Percentiles rank a stretch among this genome's conserved stretches.
Conservation (phyloP, 2,329 filamentous ascomycete genomes). For the Basipetospora chlamydospora region DNA sequence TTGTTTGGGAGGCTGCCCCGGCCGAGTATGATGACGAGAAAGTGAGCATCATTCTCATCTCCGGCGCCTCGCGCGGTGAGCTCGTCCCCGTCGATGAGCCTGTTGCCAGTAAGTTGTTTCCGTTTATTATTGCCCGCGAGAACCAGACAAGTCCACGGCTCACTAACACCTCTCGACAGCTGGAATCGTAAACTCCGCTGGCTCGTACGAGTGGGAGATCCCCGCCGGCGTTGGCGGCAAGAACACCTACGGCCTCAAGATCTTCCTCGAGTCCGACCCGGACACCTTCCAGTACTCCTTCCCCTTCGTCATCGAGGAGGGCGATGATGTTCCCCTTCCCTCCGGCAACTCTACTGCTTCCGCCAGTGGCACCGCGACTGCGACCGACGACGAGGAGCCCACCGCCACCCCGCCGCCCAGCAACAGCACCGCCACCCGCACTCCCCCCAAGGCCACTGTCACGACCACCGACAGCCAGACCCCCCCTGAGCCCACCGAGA, state of each 20-base stretch:
- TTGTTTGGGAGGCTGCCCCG: conserved; percentile 32
- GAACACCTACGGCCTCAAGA: conserved; percentile 41
- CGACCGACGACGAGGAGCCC: conserved; percentile 8
- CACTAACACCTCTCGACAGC: too few relatives aligned
- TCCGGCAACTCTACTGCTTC: conserved; percentile 15
- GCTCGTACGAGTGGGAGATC: conserved; percentile 36
- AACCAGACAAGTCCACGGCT: not conserved
- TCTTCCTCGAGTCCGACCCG: conserved; percentile 32
- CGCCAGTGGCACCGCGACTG: conserved; percentile 14
- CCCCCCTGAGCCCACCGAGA: conserved; percentile 8
- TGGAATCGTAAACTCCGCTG: conserved; percentile 28
- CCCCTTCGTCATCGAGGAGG: conserved; percentile 39
- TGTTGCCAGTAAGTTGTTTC: conserved; percentile 35
- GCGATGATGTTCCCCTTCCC: conserved; percentile 14
- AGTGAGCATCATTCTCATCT: conserved; percentile 39
- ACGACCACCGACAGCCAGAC: too few relatives aligned
- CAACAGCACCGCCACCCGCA: conserved; percentile 13
- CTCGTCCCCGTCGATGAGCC: conserved; percentile 24
- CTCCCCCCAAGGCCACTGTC: conserved; percentile 2
- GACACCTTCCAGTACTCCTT: conserved; percentile 45
- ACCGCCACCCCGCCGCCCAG: conserved; percentile 12
- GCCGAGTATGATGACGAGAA: conserved; percentile 25
- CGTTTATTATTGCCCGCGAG: not conserved
- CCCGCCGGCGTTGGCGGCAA: conserved; percentile 26
- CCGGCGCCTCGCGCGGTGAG: conserved; percentile 28